Percentiles rank a stretch among this genome's conserved stretches.
Conservation (phyloP, 495 filamentous ascomycete species). For the Annulohypoxylon moriforme region DNA sequence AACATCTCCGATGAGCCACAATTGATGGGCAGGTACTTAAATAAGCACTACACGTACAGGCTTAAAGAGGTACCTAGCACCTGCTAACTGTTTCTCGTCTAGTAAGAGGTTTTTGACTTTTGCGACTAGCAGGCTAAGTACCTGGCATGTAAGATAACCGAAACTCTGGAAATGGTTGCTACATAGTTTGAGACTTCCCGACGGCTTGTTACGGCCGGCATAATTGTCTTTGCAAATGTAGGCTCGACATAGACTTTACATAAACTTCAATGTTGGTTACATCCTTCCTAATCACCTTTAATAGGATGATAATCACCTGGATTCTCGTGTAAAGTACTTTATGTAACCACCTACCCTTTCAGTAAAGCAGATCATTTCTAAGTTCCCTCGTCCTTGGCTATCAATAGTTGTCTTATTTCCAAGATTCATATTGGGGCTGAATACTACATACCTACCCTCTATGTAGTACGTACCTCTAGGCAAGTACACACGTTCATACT, state of each 20-base stretch:
- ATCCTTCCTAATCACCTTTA: conserved; percentile 2
- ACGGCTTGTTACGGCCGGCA: conserved; percentile 5
- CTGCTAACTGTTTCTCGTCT: conserved; percentile 1
- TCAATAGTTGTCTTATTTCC: conserved; percentile 15
- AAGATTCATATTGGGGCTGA: not conserved
- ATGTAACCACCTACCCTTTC: conserved; percentile 17
- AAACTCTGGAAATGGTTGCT: not conserved
- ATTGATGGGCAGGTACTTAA: not conserved
- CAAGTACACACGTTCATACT: not conserved
- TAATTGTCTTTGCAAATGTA: not conserved
- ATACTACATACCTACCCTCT: not conserved
- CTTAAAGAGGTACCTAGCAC: not conserved
- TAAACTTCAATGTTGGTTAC: not conserved
- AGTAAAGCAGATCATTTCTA: conserved; percentile 12
- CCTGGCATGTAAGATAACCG: not conserved
- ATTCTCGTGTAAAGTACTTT: conserved; percentile 18
- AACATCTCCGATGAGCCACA: conserved; percentile 28
- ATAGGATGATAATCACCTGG: not conserved
- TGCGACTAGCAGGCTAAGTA: not conserved
- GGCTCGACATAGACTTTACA: not conserved
- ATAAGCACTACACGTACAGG: not conserved
- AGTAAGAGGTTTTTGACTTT: not conserved
- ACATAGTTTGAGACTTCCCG: not conserved
- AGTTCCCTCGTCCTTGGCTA: not conserved
- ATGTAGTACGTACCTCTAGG: not conserved